A percentile compares a stretch with the other conserved stretches of the same genome.
Conservation (phyloP, 1,284 basidiomycete genomes). For the Ustilago tritici region DNA sequence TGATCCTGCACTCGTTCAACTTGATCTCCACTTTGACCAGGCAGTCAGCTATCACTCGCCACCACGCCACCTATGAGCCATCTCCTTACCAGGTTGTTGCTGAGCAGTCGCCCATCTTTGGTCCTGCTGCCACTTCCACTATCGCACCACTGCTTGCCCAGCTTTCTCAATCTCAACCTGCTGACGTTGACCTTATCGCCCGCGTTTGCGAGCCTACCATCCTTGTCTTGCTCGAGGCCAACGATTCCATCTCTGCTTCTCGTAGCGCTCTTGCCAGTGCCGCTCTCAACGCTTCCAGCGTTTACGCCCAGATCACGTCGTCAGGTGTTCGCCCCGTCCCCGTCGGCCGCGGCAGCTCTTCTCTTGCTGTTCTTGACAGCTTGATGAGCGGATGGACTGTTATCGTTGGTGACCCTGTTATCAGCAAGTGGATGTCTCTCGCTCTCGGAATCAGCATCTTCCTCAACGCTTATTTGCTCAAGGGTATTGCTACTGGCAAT, state of each 20-base stretch:
- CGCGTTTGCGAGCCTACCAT: constrained; percentile 72
- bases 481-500: constrained; percentile 74
- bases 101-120: constrained; percentile 48
- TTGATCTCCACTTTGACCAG: constrained; percentile 90
- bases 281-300: constrained; percentile 60
- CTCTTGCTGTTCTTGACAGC: constrained; percentile 75
- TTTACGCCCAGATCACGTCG: constrained; percentile 33
- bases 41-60: constrained; percentile 76
- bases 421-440: constrained; percentile 95
- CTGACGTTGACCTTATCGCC: constrained; percentile 56
- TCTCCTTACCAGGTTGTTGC: constrained; percentile 63
- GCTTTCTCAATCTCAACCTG: constrained; percentile 50
- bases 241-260: constrained; percentile 32
- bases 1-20: constrained; percentile 75
- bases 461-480: constrained; percentile 93
- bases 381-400: constrained; percentile 94
- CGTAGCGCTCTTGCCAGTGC: constrained; percentile 54
- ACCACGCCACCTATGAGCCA: constrained; percentile 70
- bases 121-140: constrained; percentile 34
- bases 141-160: constrained; percentile 59
- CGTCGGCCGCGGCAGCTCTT: constrained; percentile 41
- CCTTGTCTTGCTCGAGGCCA: constrained; percentile 77
- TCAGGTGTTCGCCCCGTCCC: constrained; percentile 26
- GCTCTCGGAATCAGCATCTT: constrained; percentile 87
- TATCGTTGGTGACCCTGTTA: constrained; percentile 93